phyloP scores from a whole-genome alignment of 441 rosid genomes.

The Dalechampia spathulata region DNA sequence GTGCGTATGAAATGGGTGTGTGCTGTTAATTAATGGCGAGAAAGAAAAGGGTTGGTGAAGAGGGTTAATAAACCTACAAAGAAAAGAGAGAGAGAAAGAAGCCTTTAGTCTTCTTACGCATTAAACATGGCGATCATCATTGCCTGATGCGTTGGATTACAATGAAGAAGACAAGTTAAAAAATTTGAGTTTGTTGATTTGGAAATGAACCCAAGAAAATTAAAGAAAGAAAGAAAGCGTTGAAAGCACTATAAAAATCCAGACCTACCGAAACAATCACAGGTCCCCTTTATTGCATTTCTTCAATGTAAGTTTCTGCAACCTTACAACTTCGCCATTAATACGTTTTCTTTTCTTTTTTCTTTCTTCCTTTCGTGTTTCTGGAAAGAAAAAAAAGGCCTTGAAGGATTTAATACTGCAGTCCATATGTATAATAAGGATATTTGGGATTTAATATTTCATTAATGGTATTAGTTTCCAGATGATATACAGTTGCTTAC shows the following conservation, averaged over 20 bases:
- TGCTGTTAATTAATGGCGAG: constrained; percentile 33
- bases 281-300: constrained; percentile 64
- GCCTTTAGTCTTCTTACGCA: no score
- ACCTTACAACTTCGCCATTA: constrained; percentile 24
- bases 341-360: constrained; percentile 8
- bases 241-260: constrained; percentile 52
- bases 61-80: constrained; percentile 23
- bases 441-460: no score
- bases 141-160: constrained; percentile 40
- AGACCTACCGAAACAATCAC: constrained; percentile 47
- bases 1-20: not conserved
- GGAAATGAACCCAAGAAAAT: constrained; percentile 10
- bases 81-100: no score
- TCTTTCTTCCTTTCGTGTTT: not conserved
- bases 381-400: no score
- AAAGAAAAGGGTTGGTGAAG: constrained; percentile 57
- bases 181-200: no score
- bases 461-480: no score
- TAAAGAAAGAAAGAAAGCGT: constrained; percentile 12
- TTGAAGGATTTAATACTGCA: no score
- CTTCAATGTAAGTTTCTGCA: constrained; percentile 84
- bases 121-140: constrained; percentile 61
- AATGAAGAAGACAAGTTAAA: no score
- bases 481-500: no score
- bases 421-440: no score